Percentiles rank a stretch among this genome's conserved stretches.
phyloP scores from a whole-genome alignment of 2,329 filamentous ascomycete species.

The Aspergillus pseudoviridinutans region DNA sequence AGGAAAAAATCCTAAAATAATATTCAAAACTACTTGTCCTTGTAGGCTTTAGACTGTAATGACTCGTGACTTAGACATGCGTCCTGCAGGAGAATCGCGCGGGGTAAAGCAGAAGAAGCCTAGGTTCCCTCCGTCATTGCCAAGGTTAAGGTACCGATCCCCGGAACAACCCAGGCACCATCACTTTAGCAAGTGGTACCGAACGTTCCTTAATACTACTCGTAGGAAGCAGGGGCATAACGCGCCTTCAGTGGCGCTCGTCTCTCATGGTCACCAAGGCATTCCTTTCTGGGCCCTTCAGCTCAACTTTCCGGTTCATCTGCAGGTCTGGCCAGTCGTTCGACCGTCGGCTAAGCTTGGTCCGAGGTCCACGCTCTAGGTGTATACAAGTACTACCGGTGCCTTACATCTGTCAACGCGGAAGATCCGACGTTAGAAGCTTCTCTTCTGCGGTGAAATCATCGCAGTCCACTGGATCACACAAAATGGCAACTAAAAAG shows the following conservation, averaged over 20 bases:
- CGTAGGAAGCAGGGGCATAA: neutral
- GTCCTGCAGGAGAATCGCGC: neutral
- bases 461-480: slow-evolving; percentile 1
- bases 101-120: slow-evolving; percentile 10
- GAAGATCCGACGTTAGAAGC: slow-evolving; percentile 2
- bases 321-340: neutral
- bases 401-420: neutral
- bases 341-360: slow-evolving; percentile 2
- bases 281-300: slow-evolving; percentile 5
- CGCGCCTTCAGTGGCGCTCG: slow-evolving; percentile 5
- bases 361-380: slow-evolving; percentile 6
- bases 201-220: neutral
- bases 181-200: neutral
- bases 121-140: slow-evolving; percentile 6
- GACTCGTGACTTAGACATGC: too few relatives aligned
- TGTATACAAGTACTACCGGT: neutral
- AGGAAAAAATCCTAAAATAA: slow-evolving; percentile 1
- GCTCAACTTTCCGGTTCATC: slow-evolving; percentile 8
- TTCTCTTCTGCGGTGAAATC: slow-evolving; percentile 11
- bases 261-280: slow-evolving; percentile 5
- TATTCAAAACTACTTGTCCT: neutral
- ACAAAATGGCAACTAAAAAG: slow-evolving; percentile 21
- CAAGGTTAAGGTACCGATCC: slow-evolving; percentile 1
- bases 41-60: neutral
- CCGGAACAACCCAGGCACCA: neutral